A percentile compares a stretch with the other conserved stretches of the same genome.
Conservation (phyloP, 768 basidiomycete genomes). For the Cystofilobasidium capitatum region DNA sequence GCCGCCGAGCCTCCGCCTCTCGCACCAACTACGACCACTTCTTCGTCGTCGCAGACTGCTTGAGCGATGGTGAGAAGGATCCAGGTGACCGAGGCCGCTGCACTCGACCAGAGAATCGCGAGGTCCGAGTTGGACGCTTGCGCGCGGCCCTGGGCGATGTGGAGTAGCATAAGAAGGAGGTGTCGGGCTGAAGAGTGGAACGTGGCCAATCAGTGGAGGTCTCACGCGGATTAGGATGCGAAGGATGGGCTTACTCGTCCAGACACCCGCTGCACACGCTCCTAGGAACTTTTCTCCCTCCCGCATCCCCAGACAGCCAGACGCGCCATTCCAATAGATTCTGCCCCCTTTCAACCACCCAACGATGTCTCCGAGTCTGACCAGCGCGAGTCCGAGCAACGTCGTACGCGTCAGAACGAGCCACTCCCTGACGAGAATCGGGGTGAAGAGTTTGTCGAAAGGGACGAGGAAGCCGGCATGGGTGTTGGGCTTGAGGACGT, state of each 20-base stretch:
- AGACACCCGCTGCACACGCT: background rate
- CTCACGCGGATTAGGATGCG: too few species aligned
- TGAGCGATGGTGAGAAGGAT: background rate
- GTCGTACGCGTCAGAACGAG: background rate
- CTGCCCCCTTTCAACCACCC: background rate
- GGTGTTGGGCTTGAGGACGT: too few species aligned
- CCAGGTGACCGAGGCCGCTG: background rate
- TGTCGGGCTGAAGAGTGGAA: constrained; percentile 1
- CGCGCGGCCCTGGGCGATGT: background rate
- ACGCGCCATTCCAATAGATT: background rate
- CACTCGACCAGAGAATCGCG: background rate
- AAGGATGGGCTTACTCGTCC: background rate
- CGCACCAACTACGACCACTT: background rate
- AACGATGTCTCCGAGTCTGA: background rate
- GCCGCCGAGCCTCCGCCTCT: background rate
- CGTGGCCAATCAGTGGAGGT: background rate
- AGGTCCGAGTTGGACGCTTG: background rate
- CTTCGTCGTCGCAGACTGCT: background rate
- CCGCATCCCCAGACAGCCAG: background rate
- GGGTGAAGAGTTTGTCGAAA: background rate
- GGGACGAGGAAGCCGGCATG: too few species aligned
- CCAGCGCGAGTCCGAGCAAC: background rate
- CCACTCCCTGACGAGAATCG: background rate
- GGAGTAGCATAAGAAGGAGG: background rate
- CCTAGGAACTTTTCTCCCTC: background rate